Evolutionary conservation across 2,329 filamentous ascomycete species (phyloP).

Genomic region (Cryphonectria naterciae): DNA sequence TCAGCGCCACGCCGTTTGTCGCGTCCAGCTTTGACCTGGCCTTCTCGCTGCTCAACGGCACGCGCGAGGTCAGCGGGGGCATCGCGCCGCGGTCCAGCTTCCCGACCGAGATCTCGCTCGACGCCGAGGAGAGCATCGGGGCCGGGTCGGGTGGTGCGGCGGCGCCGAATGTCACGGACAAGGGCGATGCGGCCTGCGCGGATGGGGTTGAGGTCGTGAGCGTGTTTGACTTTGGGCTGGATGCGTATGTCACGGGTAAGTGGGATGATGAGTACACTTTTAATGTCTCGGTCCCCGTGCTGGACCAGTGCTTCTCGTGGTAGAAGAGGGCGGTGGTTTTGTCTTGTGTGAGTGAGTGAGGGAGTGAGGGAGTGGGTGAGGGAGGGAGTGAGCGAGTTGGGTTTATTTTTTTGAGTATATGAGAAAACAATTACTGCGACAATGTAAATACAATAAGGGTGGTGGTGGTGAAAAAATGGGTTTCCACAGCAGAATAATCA

Average conservation of each 20-base stretch:
- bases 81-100: conserved; percentile 36
- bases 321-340: not conserved
- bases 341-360: no score
- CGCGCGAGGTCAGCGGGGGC: conserved; percentile 34
- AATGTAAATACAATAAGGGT: not conserved
- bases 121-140: conserved; percentile 31
- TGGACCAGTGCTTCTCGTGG: conserved; percentile 36
- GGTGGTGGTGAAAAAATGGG: not conserved
- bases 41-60: conserved; percentile 35
- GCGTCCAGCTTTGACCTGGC: conserved; percentile 32
- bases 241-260: conserved; percentile 34
- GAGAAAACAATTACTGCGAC: not conserved
- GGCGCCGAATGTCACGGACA: conserved; percentile 35
- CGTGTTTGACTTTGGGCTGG: conserved; percentile 36
- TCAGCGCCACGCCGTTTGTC: conserved; percentile 34
- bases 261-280: conserved; percentile 35
- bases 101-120: conserved; percentile 34
- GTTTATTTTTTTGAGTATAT: not conserved
- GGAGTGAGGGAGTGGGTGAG: no score
- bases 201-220: conserved; percentile 35
- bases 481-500: not conserved
- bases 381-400: not conserved
- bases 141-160: not conserved
- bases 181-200: conserved; percentile 29
- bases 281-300: conserved; percentile 34